Evolutionary conservation across 768 basidiomycete genomes (phyloP), one percentile per base, ranked within the genome.

Genomic region (Lyophyllum decastes): DNA sequence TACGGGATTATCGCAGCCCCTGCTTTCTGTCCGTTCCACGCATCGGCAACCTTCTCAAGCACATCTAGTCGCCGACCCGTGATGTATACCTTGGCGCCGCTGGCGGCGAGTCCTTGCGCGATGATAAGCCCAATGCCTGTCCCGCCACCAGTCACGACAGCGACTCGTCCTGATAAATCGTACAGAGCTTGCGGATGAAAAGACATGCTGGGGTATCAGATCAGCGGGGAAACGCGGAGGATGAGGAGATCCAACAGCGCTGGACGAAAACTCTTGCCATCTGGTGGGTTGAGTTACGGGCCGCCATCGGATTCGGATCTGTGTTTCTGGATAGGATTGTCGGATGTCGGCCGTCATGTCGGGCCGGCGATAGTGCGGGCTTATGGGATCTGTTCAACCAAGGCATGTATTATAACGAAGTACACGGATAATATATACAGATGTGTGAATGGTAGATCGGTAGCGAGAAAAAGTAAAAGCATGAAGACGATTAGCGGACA

Each of bases 1-100:
- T 63, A 92, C 91, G 88, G 81, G 38, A 88, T 69, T 33, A 91
- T 74, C 46, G 71, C 68, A 1, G 88, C 73, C 2, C 86, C 57
- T 38, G 45, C 85, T 64, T 76, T 75, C 49, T 68, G 66, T 57
- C 64, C 66, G 51, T 78, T 75, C 79, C 82, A 84, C 10, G 73
- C 73, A 45, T 76, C 72, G n/a, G 79, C 74, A 16, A 81, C 76
- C 60, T 76, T 81, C 64, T 88, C 78, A 21, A 94, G 78, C 2
- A 89, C 84, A 4, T 87, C 82, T 47, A 78, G 70, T 46, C 92
- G 81, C 38, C 91, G 77, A 17, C 89, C 88, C 2, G 85, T 87
- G 63, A 93, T 89, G 66, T 93, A 94, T 16, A 92, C 90, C 62
- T 84, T 88, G 14, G 91, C 90, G 1, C 91, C 90, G 63, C 86